Conservation (phyloP, 78 protist species). For the Tieghemostelium lacteum region DNA sequence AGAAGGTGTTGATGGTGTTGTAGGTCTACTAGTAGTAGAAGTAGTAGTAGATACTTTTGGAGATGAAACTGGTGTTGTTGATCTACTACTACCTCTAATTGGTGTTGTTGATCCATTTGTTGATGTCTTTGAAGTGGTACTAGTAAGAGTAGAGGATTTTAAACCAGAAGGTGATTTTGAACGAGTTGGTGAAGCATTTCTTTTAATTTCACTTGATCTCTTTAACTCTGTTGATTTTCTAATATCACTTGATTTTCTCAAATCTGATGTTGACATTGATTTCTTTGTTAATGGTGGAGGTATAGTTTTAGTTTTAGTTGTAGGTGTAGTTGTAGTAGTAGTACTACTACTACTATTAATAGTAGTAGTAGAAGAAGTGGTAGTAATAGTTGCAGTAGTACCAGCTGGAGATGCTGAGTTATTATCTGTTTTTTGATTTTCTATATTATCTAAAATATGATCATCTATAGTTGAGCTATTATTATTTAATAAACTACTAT, state of each 20-base stretch:
- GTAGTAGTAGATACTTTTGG: conserved; percentile 5
- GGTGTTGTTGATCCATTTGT: conserved; percentile 13
- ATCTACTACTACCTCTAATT: background rate
- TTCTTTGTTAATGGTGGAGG: background rate
- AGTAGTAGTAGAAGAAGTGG: background rate
- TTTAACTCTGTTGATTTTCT: background rate
- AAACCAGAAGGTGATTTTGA: background rate
- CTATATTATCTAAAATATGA: too few relatives aligned
- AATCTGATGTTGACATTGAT: background rate
- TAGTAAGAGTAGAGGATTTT: background rate
- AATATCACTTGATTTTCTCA: conserved; percentile 5
- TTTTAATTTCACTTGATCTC: background rate
- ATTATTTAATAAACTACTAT: too few relatives aligned
- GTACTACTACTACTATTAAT: background rate
- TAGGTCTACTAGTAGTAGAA: background rate
- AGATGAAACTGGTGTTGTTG: conserved; percentile 6
- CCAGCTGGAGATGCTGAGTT: too few relatives aligned
- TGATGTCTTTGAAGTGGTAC: background rate
- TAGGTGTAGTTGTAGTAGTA: background rate
- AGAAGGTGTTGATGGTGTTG: background rate
- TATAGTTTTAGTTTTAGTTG: background rate
- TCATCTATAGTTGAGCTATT: background rate
- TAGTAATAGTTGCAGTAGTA: background rate
- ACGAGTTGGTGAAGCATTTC: background rate
- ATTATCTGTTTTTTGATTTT: background rate